Base-by-base conservation (phyloP, 768 basidiomycete species). In the Cubamyces sp. region DNA sequence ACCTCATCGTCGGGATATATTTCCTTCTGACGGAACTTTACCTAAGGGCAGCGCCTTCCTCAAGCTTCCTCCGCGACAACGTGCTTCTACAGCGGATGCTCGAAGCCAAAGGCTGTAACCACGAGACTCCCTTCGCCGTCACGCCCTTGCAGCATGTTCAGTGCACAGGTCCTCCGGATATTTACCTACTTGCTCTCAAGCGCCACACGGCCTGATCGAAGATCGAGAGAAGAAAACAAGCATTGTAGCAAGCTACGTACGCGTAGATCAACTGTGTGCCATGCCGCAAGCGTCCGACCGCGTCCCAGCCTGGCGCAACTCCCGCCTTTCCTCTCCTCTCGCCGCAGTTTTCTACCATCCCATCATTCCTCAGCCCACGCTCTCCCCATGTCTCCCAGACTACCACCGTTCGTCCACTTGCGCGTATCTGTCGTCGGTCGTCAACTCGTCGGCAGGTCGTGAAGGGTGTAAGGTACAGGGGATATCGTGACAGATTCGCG, bases 391-490 rank as follows among this genome's bases (percentile, higher is more conserved):
- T 21, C 16, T 14, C 54, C 40, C 21, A 54, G 46, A 25, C 48
- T 43, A 18, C 40, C 12, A 18, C 40, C 12, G 11, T 23, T 47
- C 34, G 4, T 19, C 46, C 56, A 5, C 23, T 30, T 15, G 11
- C 19, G 25, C 25, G 45, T 16, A 14, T 25, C 21, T 40, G 47
- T 50, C 57, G 34, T 26, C 48, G 39, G 25, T 49, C 51, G 37
- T 53, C 26, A 57, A 57, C 57, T 57, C 48, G 47, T 57, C 47
- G 46, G 39, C 46, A 48, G 46, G 19, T 57, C 56, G 28, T 57
- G 57, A 50, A 41, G 50, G 57, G 54, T 30, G 34, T 47, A n/a
- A 47, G 18, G 40, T 19, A 19, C 21, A n/a, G 11, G 21, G 19
- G 12, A 55, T 55, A 28, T 56, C 45, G 55, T 34, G 25, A 30